These are phyloP conservation scores for Pichia cephalocereana DNA, from an alignment of 805 yeast species.

Conservation along the genomic window DNA sequence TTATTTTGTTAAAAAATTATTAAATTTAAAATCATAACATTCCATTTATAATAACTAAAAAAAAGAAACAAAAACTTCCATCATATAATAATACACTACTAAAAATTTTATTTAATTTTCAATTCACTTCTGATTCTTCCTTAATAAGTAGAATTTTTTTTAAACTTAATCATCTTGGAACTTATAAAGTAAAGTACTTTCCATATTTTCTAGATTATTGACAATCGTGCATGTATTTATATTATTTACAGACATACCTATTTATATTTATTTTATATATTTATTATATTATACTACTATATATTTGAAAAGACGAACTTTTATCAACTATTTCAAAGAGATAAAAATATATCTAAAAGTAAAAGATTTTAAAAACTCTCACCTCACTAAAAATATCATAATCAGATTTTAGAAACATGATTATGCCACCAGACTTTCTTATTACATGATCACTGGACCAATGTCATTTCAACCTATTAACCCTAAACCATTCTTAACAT, in stretches of 20 bases:
- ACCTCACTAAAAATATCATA: no score
- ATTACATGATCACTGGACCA: not conserved
- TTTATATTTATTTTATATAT: not conserved
- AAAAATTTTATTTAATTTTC: not conserved
- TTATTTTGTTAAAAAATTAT: not conserved
- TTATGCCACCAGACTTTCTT: no score
- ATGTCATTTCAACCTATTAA: slow-evolving; percentile 57
- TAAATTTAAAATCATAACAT: not conserved
- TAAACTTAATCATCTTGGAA: not conserved
- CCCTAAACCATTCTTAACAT: slow-evolving; percentile 84
- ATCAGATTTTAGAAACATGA: no score
- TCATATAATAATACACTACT: no score
- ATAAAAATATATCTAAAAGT: no score
- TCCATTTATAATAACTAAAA: not conserved
- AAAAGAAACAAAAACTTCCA: not conserved
- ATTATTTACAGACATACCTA: not conserved
- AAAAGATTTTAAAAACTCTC: no score
- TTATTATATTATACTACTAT: not conserved
- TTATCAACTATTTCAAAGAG: no score
- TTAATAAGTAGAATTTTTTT: not conserved
- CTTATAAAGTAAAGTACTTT: not conserved
- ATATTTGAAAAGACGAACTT: not conserved
- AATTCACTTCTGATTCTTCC: not conserved
- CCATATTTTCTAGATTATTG: not conserved
- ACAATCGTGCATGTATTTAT: slow-evolving; percentile 9